phyloP scores from a whole-genome alignment of 441 rosid species.

The Gossypium armourianum region DNA sequence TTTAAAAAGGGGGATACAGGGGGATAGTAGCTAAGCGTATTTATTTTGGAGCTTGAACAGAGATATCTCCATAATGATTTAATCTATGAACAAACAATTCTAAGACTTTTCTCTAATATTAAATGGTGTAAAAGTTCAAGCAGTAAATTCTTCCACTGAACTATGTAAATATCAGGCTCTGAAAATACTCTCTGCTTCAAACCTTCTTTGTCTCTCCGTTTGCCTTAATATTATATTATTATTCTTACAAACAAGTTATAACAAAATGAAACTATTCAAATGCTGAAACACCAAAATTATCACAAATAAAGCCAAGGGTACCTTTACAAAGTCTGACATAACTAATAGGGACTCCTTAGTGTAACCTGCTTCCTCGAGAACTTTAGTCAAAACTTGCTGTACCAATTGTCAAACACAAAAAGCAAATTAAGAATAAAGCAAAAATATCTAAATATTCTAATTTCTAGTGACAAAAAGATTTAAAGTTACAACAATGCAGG shows the following conservation, averaged over 20 bases:
- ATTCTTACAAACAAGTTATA: neutral
- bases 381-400: conserved; percentile 33
- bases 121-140: neutral
- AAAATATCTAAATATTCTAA: neutral
- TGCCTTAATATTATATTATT: neutral
- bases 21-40: neutral
- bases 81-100: neutral
- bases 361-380: conserved; percentile 38
- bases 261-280: neutral
- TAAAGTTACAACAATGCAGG: neutral
- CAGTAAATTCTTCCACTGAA: neutral
- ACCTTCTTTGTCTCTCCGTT: neutral
- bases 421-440: neutral
- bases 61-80: conserved; percentile 1
- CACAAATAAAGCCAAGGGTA: conserved; percentile 2
- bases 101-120: neutral
- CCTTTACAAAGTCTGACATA: conserved; percentile 34
- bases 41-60: neutral
- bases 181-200: neutral
- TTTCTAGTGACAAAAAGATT: neutral
- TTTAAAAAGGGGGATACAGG: neutral
- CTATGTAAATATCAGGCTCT: neutral
- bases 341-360: conserved; percentile 23
- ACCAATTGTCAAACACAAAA: conserved; percentile 20
- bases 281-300: neutral